Conservation (phyloP, 2,329 filamentous ascomycete species). For the Immersiporthe knoxdaviesiana region DNA sequence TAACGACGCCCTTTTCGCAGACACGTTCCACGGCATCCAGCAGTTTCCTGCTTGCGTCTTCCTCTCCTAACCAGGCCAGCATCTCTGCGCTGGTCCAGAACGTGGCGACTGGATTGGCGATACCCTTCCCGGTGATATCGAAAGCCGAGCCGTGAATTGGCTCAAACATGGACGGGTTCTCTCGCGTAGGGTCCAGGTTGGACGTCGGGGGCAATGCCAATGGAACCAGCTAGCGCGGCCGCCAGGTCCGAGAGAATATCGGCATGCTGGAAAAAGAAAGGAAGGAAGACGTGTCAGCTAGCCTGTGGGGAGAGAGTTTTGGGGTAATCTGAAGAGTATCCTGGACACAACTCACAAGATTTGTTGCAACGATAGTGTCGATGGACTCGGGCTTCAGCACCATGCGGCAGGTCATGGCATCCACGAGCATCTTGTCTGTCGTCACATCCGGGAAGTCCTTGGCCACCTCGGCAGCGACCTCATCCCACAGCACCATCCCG, state of each 20-base stretch:
- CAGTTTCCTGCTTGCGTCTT: conserved; percentile 49
- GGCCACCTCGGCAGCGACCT: conserved; percentile 58
- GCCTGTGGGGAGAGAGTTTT: background rate
- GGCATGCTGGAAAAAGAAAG: conserved; percentile 45
- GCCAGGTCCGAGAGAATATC: conserved; percentile 71
- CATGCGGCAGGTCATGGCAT: conserved; percentile 55
- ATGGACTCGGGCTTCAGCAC: conserved; percentile 60
- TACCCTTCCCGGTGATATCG: conserved; percentile 56
- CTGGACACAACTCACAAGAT: conserved; percentile 47
- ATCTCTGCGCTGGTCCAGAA: conserved; percentile 60
- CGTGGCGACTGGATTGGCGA: conserved; percentile 57
- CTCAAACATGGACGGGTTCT: conserved; percentile 59
- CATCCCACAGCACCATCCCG: conserved; percentile 71
- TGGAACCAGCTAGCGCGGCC: conserved; percentile 68
- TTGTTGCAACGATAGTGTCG: conserved; percentile 67
- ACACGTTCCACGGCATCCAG: conserved; percentile 55
- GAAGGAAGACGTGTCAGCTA: background rate
- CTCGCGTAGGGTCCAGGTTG: conserved; percentile 63
- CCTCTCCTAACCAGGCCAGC: conserved; percentile 57
- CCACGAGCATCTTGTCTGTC: conserved; percentile 67
- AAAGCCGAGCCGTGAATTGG: conserved; percentile 60
- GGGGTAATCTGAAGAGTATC: background rate
- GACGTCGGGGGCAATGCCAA: conserved; percentile 69
- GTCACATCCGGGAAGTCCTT: conserved; percentile 62
- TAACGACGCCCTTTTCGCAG: conserved; percentile 51